Percentiles rank a stretch among this genome's conserved stretches.
phyloP scores from a whole-genome alignment of 306 rosid genomes.

The Cajanus cajan region DNA sequence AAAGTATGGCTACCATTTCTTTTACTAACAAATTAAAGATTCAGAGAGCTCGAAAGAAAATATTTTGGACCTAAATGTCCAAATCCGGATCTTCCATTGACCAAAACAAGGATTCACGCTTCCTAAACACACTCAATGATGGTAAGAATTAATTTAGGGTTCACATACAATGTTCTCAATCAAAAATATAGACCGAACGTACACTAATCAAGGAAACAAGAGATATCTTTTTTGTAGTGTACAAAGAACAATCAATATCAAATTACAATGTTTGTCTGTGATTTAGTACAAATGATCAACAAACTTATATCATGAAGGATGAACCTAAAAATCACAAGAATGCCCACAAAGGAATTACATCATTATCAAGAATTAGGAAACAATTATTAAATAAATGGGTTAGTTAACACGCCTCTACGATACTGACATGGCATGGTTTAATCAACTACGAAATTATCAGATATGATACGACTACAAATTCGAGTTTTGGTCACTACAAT shows the following conservation, averaged over 20 bases:
- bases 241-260: conserved; percentile 27
- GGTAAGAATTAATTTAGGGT: neutral
- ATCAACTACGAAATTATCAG: conserved; percentile 31
- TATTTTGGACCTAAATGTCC: neutral
- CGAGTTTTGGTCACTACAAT: conserved; percentile 17
- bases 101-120: neutral
- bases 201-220: neutral
- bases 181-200: neutral
- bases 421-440: conserved; percentile 33
- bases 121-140: neutral
- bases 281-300: conserved; percentile 28
- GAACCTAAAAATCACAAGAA: conserved; percentile 16
- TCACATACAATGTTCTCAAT: neutral
- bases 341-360: conserved; percentile 8
- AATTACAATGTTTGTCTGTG: conserved; percentile 17
- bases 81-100: neutral
- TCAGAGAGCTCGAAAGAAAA: neutral
- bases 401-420: conserved; percentile 36
- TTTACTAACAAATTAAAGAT: no score
- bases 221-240: neutral
- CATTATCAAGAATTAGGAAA: conserved; percentile 44
- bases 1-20: no score
- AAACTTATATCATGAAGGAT: conserved; percentile 1
- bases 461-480: conserved; percentile 31
- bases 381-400: conserved; percentile 52